Evolutionary conservation across 768 basidiomycete species (phyloP).

Genomic region (Hypholoma fasciculare): DNA sequence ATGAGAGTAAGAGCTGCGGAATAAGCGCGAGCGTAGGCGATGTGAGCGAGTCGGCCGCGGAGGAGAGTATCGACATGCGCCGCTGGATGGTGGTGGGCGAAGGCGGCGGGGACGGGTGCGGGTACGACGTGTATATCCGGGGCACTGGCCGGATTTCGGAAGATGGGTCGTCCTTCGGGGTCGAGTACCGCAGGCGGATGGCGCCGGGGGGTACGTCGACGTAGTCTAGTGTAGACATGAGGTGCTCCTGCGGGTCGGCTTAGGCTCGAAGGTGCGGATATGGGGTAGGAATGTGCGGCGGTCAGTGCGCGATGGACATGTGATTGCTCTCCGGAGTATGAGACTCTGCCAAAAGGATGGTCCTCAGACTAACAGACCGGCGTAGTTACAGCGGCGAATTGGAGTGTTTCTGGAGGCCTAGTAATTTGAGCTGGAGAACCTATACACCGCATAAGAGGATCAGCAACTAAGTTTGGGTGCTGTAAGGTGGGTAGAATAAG

Average conservation of each 20-base stretch:
- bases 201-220: slow-evolving; percentile 43
- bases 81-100: slow-evolving; percentile 24
- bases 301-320: neutral
- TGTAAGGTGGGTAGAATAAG: too few species aligned
- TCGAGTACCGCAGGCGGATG: slow-evolving; percentile 31
- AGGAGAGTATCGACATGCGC: slow-evolving; percentile 20
- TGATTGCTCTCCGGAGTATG: neutral
- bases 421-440: too few species aligned
- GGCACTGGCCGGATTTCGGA: slow-evolving; percentile 38
- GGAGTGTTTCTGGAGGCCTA: too few species aligned
- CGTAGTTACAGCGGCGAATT: too few species aligned
- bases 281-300: neutral
- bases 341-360: too few species aligned
- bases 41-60: slow-evolving; percentile 19
- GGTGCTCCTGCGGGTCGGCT: neutral
- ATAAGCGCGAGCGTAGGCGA: slow-evolving; percentile 35
- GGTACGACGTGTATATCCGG: slow-evolving; percentile 42
- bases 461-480: too few species aligned
- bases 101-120: slow-evolving; percentile 35
- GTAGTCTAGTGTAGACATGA: slow-evolving; percentile 52
- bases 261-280: neutral
- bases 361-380: too few species aligned
- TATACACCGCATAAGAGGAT: too few species aligned
- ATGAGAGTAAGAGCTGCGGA: slow-evolving; percentile 37
- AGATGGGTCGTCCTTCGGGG: slow-evolving; percentile 7